Base-by-base conservation (phyloP, 495 filamentous ascomycete genomes). In the Neohortaea acidophila region DNA sequence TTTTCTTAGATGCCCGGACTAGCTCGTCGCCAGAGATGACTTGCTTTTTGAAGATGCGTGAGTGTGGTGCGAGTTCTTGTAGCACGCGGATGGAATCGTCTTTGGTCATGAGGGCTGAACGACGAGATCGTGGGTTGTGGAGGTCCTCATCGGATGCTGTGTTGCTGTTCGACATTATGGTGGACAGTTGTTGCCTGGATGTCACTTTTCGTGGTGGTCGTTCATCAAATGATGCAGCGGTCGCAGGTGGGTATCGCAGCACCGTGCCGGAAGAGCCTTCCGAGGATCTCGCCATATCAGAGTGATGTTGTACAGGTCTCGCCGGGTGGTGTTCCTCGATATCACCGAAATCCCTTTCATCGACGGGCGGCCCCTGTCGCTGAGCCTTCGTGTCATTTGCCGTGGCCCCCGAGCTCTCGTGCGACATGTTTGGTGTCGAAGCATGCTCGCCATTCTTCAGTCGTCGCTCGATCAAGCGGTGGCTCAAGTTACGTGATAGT, bases 401-500 rank as follows among this genome's bases (percentile, higher is more conserved):
- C 33, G 34, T 43, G 31, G 25, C 47, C 31, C 43, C 44, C 10
- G 50, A 55, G 22, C 39, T 45, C 3, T 42, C 43, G n/a, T 50
- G 23, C 0, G 55, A 53, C 10, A 58, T 21, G 4, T 47, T 26
- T 0, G 46, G 45, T 34, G 39, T 41, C 10, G 53, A 51, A 3
- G 57, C 56, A 13, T 50, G 55, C 22, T 55, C 54, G 33, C 59
- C 59, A 34, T 49, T 49, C 32, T 50, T 43, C 13, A 60, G 20
- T 22, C 55, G 53, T 14, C 43, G 43, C 39, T 59, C 44, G 2
- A 59, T 42, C 6, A 54, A 49, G 17, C 54, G 33, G 17, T 50
- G 51, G 21, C 61, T 63, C 15, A 62, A 50, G 39, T 64, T 57
- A 8, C 58, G 54, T 20, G 62, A 58, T 2, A 65, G 45, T 15